Evolutionary conservation across 495 filamentous ascomycete genomes (phyloP).

Genomic region (Ascodesmis nigricans): DNA sequence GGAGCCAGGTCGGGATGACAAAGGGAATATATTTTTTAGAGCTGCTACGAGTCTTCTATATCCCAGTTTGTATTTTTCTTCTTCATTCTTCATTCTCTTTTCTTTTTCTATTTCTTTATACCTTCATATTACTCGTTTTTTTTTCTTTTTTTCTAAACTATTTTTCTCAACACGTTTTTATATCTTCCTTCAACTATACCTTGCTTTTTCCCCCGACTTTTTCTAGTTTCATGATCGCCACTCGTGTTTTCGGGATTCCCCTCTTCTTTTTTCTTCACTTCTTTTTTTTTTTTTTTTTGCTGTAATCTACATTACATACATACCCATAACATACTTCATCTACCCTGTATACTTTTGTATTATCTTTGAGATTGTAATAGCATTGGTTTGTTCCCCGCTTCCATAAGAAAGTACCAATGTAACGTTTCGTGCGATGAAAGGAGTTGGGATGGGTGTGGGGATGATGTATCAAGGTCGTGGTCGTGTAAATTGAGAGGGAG

Average conservation of each 20-base stretch:
- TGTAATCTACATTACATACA: too few species aligned
- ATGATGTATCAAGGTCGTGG: too few species aligned
- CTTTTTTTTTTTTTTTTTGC: background rate
- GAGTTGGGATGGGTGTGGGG: too few species aligned
- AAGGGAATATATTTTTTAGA: background rate
- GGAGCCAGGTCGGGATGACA: background rate
- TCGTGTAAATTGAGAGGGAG: too few species aligned
- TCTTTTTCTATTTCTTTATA: background rate
- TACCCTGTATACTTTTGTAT: too few species aligned
- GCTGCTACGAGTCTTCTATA: background rate
- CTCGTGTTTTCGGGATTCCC: background rate
- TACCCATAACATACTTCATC: too few species aligned
- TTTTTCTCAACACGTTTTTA: background rate
- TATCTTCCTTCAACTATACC: background rate
- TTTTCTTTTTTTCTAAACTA: background rate
- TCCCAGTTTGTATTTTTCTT: background rate
- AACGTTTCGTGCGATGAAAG: too few species aligned
- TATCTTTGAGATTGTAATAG: too few species aligned
- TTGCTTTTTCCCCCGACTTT: background rate
- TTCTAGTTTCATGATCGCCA: background rate
- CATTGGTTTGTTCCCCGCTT: too few species aligned
- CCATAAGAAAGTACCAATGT: too few species aligned
- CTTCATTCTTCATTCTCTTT: background rate
- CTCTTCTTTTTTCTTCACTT: background rate
- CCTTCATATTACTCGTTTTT: background rate